phyloP scores from a whole-genome alignment of 2,329 filamentous ascomycete genomes.

The Cordyceps militaris region DNA sequence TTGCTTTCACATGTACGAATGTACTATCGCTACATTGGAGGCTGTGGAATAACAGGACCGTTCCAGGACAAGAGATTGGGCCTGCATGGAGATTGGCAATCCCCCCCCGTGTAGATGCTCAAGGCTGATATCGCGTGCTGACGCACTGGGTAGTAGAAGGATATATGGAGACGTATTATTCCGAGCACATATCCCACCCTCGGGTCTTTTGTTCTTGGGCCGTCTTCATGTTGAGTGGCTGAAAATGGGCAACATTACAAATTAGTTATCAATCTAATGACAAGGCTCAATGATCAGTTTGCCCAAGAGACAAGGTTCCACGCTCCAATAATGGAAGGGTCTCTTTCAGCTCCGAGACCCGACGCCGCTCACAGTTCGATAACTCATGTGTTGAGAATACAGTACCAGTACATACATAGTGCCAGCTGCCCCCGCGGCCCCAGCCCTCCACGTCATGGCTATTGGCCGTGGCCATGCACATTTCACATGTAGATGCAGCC shows the following conservation, averaged over 20 bases:
- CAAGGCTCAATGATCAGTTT: not conserved
- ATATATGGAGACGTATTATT: not conserved
- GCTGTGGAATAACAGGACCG: not conserved
- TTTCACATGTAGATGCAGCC: slow-evolving; percentile 12
- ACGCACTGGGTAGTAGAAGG: not conserved
- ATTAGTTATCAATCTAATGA: no score
- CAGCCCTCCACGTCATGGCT: not conserved
- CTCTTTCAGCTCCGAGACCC: not conserved
- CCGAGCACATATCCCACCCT: not conserved
- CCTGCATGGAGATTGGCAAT: not conserved
- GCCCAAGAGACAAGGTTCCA: not conserved
- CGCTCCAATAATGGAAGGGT: not conserved
- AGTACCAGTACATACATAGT: not conserved
- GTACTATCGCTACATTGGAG: not conserved
- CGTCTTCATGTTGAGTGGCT: no score
- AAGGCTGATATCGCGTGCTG: not conserved
- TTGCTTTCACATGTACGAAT: not conserved
- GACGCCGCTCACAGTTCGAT: not conserved
- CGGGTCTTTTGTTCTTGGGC: not conserved
- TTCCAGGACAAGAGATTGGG: not conserved
- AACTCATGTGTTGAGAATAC: not conserved
- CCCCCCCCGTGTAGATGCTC: not conserved
- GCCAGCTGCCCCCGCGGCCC: not conserved
- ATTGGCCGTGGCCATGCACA: not conserved
- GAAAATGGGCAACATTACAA: no score